Conservation (phyloP, 768 basidiomycete species). For the Asterophora parasitica region DNA sequence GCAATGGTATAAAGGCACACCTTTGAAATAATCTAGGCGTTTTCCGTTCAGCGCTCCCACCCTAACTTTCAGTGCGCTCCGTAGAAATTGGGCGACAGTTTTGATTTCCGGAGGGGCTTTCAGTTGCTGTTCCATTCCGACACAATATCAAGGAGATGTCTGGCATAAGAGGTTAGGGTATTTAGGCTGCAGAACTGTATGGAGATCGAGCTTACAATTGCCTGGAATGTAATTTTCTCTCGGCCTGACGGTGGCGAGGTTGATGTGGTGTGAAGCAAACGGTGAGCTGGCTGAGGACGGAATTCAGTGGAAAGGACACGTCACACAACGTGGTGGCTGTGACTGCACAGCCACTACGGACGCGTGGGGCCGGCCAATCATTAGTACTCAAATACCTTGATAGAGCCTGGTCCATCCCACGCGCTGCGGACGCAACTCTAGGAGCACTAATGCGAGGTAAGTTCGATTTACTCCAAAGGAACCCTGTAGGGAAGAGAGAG, state of each 20-base stretch:
- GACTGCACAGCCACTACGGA: conserved; percentile 13
- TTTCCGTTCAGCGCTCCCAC: conserved; percentile 92
- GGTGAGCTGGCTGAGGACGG: conserved; percentile 10
- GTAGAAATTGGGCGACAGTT: conserved; percentile 81
- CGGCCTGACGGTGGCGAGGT: not conserved
- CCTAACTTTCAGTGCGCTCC: conserved; percentile 84
- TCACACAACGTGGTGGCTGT: conserved; percentile 10
- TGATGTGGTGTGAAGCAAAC: conserved; percentile 2
- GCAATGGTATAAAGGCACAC: conserved; percentile 36
- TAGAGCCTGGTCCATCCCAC: too few species aligned
- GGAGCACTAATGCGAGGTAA: too few species aligned
- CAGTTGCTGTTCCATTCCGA: conserved; percentile 62
- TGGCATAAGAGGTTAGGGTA: not conserved
- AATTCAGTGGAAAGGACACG: conserved; percentile 11
- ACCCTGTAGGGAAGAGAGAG: too few species aligned
- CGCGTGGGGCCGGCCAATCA: too few species aligned
- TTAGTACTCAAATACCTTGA: too few species aligned
- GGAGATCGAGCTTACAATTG: not conserved
- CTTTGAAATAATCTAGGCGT: conserved; percentile 97
- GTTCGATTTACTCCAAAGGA: too few species aligned
- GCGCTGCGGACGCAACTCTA: too few species aligned
- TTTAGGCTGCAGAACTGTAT: too few species aligned
- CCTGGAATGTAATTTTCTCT: not conserved
- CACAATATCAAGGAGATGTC: not conserved
- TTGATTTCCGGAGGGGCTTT: conserved; percentile 77